These are phyloP conservation scores for Dioscorea zingiberensis DNA, from an alignment of 106 monocot genomes.

Conservation along the genomic window DNA sequence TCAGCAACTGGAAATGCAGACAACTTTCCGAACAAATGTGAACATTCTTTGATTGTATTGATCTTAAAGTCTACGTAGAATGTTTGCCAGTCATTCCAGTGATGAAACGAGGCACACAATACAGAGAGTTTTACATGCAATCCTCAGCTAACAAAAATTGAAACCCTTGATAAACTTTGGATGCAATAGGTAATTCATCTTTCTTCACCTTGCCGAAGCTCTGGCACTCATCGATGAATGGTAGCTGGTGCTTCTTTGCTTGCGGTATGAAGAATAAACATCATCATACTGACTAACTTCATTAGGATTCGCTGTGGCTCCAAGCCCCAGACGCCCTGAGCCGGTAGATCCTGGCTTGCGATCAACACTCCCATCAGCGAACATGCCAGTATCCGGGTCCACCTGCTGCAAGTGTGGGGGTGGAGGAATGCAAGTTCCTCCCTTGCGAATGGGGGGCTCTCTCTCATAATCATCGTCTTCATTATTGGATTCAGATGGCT, in stretches of 20 bases:
- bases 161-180: no score
- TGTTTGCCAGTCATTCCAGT: no score
- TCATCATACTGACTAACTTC: conserved; percentile 91
- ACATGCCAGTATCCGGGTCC: conserved; percentile 75
- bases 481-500: conserved; percentile 29
- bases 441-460: conserved; percentile 58
- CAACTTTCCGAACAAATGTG: no score
- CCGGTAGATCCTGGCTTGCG: conserved; percentile 41
- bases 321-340: conserved; percentile 68
- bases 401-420: conserved; percentile 64
- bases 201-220: conserved; percentile 40
- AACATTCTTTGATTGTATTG: no score
- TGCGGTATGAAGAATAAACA: conserved; percentile 84
- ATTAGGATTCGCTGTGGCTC: conserved; percentile 77
- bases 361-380: conserved; percentile 61
- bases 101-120: no score
- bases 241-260: conserved; percentile 89
- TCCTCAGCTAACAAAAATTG: no score
- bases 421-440: conserved; percentile 92
- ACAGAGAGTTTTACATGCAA: no score
- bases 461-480: conserved; percentile 50
- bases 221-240: conserved; percentile 88
- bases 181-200: no score
- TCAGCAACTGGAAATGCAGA: no score
- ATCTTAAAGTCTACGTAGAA: no score